A percentile compares a stretch with the other conserved stretches of the same genome.
Conservation (phyloP, 306 rosid genomes). For the Morella rubra region DNA sequence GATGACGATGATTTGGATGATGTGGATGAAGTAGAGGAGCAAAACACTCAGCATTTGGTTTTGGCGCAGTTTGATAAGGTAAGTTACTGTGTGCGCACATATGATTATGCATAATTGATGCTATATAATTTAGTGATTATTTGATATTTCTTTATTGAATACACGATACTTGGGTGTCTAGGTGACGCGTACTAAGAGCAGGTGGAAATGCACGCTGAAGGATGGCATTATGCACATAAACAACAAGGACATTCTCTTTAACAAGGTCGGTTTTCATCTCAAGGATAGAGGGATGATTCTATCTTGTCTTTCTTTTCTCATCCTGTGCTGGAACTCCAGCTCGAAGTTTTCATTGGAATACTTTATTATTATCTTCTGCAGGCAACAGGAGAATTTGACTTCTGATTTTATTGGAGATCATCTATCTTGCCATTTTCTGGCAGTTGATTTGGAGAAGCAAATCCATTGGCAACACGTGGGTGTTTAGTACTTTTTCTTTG, state of each 20-base stretch:
- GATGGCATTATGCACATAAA: slow-evolving; percentile 98
- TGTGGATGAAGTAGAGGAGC: slow-evolving; percentile 83
- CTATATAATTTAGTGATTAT: background rate
- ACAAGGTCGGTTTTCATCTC: slow-evolving; percentile 56
- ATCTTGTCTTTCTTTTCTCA: slow-evolving; percentile 10
- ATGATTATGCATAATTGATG: background rate
- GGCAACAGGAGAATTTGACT: slow-evolving; percentile 98
- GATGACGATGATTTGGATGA: slow-evolving; percentile 98
- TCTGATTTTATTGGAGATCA: slow-evolving; percentile 57
- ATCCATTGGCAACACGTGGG: slow-evolving; percentile 34
- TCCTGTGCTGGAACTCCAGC: background rate
- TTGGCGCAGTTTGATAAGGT: slow-evolving; percentile 99
- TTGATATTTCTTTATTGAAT: slow-evolving; percentile 15
- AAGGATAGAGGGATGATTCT: slow-evolving; percentile 11
- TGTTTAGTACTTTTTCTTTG: slow-evolving; percentile 50
- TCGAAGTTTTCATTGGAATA: slow-evolving; percentile 17
- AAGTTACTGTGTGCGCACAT: background rate
- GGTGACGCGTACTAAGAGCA: slow-evolving; percentile 99
- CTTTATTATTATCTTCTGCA: slow-evolving; percentile 34
- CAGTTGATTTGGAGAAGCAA: slow-evolving; percentile 36
- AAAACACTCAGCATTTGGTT: slow-evolving; percentile 80
- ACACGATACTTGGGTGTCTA: slow-evolving; percentile 25
- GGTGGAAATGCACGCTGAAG: slow-evolving; percentile 95
- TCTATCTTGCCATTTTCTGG: slow-evolving; percentile 23
- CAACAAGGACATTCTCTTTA: slow-evolving; percentile 91